Evolutionary conservation across 805 yeast genomes (phyloP).

Genomic region (Helenozyma baotianmanensis): DNA sequence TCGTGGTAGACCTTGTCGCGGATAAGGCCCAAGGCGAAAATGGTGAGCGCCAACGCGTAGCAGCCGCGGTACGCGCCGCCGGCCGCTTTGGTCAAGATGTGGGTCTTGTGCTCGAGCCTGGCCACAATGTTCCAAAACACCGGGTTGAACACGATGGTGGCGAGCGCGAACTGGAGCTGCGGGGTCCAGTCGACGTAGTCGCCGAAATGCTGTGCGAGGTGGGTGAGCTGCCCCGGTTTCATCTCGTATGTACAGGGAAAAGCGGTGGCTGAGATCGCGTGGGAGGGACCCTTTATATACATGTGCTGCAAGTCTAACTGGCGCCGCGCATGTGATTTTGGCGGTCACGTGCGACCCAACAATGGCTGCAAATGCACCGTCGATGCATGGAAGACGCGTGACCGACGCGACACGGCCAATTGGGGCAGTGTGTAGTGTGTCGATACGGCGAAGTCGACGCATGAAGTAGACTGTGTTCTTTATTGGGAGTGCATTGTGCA

Average conservation of each 20-base stretch:
- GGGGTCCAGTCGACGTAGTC: conserved; percentile 13
- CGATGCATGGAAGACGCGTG: too few relatives aligned
- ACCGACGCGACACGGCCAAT: too few relatives aligned
- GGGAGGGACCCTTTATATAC: too few relatives aligned
- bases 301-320: too few relatives aligned
- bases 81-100: conserved; percentile 67
- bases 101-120: conserved; percentile 74
- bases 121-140: conserved; percentile 94
- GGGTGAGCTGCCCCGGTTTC: conserved; percentile 10
- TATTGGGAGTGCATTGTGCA: too few relatives aligned
- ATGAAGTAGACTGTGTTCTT: too few relatives aligned
- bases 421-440: too few relatives aligned
- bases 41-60: conserved; percentile 74
- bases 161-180: conserved; percentile 38
- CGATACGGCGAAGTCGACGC: too few relatives aligned
- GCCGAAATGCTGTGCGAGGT: conserved; percentile 10
- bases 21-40: conserved; percentile 77
- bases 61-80: conserved; percentile 74
- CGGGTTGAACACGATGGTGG: conserved; percentile 84
- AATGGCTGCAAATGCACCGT: background rate
- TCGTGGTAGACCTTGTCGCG: conserved; percentile 72
- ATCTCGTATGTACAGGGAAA: too few relatives aligned
- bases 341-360: too few relatives aligned
- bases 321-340: too few relatives aligned
- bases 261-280: too few relatives aligned